Percentiles rank a stretch among this genome's conserved stretches.
Evolutionary conservation across 306 rosid genomes (phyloP).

Genomic region (Vicia sativa): DNA sequence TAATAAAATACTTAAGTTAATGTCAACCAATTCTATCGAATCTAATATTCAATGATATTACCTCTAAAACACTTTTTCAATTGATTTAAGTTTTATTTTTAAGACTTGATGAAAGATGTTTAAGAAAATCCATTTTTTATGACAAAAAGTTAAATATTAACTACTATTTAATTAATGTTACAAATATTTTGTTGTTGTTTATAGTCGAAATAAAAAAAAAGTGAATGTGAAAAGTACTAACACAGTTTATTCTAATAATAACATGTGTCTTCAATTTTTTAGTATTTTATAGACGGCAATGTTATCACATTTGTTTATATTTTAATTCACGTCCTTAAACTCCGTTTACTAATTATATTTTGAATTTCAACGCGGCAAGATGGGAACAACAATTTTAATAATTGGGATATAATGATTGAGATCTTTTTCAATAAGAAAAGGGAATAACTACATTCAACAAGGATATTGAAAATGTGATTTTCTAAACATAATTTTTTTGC

Average conservation of each 20-base stretch:
- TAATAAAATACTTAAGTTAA: too few relatives aligned
- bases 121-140: too few relatives aligned
- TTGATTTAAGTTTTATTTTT: background rate
- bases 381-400: background rate
- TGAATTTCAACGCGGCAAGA: constrained; percentile 24
- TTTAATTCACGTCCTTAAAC: background rate
- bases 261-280: too few relatives aligned
- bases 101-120: too few relatives aligned
- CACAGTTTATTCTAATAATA: too few relatives aligned
- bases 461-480: background rate
- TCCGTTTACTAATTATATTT: background rate
- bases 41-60: too few relatives aligned
- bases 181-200: background rate
- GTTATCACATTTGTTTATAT: background rate
- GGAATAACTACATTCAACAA: background rate
- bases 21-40: background rate
- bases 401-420: background rate
- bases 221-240: background rate
- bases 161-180: too few relatives aligned
- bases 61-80: background rate
- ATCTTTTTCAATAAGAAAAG: background rate
- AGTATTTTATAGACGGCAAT: background rate
- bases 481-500: too few relatives aligned
- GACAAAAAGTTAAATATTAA: background rate
- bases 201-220: background rate